Evolutionary conservation across 176 grass and related monocot genomes (phyloP), one percentile per base, ranked within the genome.

Genomic region (Canna indica): DNA sequence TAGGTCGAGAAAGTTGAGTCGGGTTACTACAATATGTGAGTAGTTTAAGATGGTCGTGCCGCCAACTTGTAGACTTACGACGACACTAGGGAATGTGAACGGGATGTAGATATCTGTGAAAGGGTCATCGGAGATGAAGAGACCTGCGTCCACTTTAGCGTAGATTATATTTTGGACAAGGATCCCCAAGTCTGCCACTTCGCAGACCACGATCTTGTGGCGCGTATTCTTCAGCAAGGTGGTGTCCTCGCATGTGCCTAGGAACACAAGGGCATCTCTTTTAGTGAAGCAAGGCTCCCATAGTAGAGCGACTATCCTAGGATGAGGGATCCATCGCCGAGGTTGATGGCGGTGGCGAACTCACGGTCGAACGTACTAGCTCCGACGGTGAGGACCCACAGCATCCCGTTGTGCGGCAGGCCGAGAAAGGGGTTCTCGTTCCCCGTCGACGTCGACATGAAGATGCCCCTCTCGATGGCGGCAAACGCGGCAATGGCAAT

Each of bases 381-480:
- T 2, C 11, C 74, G 26, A 64, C 73, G 2, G 59, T 74, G 1
- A 61, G 24, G 31, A 31, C 32, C 72, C n/a, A n/a, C n/a, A n/a
- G n/a, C n/a, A n/a, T n/a, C n/a, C n/a, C n/a, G n/a, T n/a, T n/a
- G n/a, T n/a, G n/a, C n/a, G n/a, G n/a, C n/a, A n/a, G n/a, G n/a
- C n/a, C n/a, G n/a, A n/a, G n/a, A n/a, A n/a, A n/a, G 36, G 92
- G 92, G 27, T 88, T 88, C 0, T 73, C 70, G 71, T 96, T 91
- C 6, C 92, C 88, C 9, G 92, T 72, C 14, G 92, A 96, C 16
- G 83, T 77, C 0, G 88, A 81, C 28, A 96, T 83, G 75, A 91
- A 83, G 38, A 96, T 80, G 4, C 92, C 85, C 0, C 47, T 82
- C 75, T 75, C 70, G 85, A 87, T 84, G 57, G 88, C 88, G 3